Conservation (phyloP, 2,329 filamentous ascomycete species). For the Cordyceps cateniannulata region DNA sequence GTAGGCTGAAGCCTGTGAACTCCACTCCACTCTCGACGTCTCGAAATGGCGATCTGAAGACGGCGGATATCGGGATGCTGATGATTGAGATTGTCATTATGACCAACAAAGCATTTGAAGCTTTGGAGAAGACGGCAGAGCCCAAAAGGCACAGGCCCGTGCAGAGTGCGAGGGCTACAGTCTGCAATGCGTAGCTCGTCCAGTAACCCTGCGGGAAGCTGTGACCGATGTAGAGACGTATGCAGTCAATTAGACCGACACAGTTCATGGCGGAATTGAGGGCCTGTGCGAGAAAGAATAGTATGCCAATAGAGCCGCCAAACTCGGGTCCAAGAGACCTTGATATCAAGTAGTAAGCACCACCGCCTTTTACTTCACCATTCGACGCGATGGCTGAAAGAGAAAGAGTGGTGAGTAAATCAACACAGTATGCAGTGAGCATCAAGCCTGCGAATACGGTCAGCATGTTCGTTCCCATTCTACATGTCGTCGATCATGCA, state of each 20-base stretch:
- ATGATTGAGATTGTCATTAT: conserved; percentile 67
- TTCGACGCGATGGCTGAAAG: conserved; percentile 87
- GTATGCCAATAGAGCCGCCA: conserved; percentile 77
- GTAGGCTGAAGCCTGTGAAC: conserved; percentile 69
- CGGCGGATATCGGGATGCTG: conserved; percentile 75
- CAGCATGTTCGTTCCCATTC: neutral
- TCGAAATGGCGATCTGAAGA: conserved; percentile 61
- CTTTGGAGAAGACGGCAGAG: conserved; percentile 71
- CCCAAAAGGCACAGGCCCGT: conserved; percentile 72
- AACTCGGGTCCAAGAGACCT: conserved; percentile 82
- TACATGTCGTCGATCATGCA: neutral
- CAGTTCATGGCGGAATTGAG: conserved; percentile 85
- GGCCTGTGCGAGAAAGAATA: conserved; percentile 86
- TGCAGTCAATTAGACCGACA: conserved; percentile 77
- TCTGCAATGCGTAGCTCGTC: conserved; percentile 71
- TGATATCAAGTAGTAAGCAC: conserved; percentile 84
- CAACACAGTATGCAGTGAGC: conserved; percentile 68
- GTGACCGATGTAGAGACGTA: conserved; percentile 66
- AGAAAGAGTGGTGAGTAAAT: conserved; percentile 78
- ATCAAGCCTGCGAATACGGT: conserved; percentile 53
- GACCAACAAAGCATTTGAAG: conserved; percentile 68
- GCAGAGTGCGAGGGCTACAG: conserved; percentile 62
- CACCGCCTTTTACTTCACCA: conserved; percentile 79
- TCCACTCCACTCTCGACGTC: conserved; percentile 56
- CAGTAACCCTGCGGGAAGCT: conserved; percentile 66